phyloP scores from a whole-genome alignment of 2,329 filamentous ascomycete species.

The Hypoxylon sp. region DNA sequence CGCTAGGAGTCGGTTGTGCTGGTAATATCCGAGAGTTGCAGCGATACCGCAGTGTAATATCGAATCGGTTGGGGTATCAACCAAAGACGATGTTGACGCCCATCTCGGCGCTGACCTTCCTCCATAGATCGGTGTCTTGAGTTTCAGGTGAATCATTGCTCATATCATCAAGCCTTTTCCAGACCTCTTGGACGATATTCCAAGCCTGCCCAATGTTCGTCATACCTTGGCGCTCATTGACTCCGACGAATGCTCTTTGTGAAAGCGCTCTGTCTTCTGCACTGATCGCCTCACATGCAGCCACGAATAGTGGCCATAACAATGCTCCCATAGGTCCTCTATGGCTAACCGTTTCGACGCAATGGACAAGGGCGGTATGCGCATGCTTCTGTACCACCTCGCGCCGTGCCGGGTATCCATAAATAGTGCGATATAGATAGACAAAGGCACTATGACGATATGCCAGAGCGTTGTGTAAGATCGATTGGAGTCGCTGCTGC shows the following conservation, averaged over 20 bases:
- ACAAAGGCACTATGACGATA: constrained; percentile 72
- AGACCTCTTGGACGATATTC: constrained; percentile 73
- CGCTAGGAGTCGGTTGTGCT: constrained; percentile 8
- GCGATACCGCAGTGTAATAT: constrained; percentile 3
- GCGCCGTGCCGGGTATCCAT: constrained; percentile 63
- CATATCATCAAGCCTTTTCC: constrained; percentile 64
- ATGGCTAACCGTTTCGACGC: constrained; percentile 68
- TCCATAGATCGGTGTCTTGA: constrained; percentile 64
- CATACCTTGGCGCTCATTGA: constrained; percentile 74
- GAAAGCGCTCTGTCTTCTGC: constrained; percentile 67
- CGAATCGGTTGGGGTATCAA: constrained; percentile 52
- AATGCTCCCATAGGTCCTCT: constrained; percentile 74
- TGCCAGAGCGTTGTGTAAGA: constrained; percentile 71
- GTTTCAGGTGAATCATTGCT: constrained; percentile 47
- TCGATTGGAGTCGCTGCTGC: constrained; percentile 64
- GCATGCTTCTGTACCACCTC: constrained; percentile 68
- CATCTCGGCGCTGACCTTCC: constrained; percentile 70
- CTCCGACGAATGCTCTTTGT: constrained; percentile 65
- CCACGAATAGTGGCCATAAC: constrained; percentile 75
- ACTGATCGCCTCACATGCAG: constrained; percentile 70
- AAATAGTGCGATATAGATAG: constrained; percentile 70
- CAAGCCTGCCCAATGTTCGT: constrained; percentile 74
- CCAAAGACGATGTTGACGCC: constrained; percentile 73
- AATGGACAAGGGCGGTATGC: constrained; percentile 66
- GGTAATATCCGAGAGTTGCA: constrained; percentile 6